These are phyloP conservation scores for Eutrema heterophyllum DNA, from an alignment of 345 rosid species.

Conservation along the genomic window DNA sequence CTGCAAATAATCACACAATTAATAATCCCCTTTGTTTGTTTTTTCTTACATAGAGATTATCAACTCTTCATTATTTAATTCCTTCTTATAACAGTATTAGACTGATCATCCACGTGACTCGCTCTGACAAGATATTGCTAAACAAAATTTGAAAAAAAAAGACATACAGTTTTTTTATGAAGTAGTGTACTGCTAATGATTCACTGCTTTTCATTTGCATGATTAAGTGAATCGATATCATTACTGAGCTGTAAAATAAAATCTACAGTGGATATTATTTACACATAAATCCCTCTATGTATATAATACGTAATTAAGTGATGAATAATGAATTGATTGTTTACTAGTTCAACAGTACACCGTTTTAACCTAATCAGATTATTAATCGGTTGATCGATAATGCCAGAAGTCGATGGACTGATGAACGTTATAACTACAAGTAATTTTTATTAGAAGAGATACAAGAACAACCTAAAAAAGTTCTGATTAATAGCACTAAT, in stretches of 20 bases:
- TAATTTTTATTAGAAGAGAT: neutral
- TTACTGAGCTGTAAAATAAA: neutral
- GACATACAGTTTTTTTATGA: neutral
- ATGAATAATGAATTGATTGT: neutral
- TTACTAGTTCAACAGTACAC: neutral
- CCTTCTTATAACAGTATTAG: neutral
- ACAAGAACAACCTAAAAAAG: neutral
- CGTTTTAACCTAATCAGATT: neutral
- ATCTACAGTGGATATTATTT: neutral
- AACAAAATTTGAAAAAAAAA: constrained; percentile 1
- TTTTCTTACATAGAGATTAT: constrained; percentile 21
- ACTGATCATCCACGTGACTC: constrained; percentile 27
- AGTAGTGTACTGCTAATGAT: neutral
- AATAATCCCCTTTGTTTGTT: neutral
- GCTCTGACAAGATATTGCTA: constrained; percentile 24
- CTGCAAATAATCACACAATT: constrained; percentile 11
- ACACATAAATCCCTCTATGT: neutral
- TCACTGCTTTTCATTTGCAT: neutral
- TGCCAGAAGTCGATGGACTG: neutral
- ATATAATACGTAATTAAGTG: neutral
- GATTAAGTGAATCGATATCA: neutral
- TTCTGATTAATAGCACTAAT: neutral
- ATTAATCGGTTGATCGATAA: neutral
- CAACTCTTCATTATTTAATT: constrained; percentile 6
- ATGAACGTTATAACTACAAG: neutral